Conservation (phyloP, 345 rosid species). For the Populus euphratica region DNA sequence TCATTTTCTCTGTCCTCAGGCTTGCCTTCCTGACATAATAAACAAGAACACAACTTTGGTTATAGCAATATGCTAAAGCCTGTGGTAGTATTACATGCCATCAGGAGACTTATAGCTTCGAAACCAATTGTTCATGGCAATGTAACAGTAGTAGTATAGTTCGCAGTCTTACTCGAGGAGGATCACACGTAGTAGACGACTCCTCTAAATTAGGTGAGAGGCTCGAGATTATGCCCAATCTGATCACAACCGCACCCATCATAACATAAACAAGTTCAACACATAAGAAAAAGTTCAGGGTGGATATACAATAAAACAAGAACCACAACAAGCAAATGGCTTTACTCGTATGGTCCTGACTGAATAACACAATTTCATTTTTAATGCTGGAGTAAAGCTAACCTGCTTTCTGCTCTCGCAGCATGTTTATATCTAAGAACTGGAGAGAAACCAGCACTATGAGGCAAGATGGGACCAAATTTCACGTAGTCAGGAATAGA, state of each 20-base stretch:
- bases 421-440: slow-evolving; percentile 29
- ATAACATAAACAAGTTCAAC: background rate
- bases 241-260: slow-evolving; percentile 25
- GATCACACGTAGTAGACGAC: slow-evolving; percentile 21
- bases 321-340: background rate
- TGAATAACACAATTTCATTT: background rate
- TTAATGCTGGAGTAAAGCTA: slow-evolving; percentile 6
- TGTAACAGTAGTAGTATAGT: background rate
- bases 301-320: background rate
- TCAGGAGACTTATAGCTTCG: background rate
- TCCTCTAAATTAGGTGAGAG: slow-evolving; percentile 28
- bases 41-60: slow-evolving; percentile 4
- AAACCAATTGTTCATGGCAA: background rate
- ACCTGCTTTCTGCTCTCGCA: slow-evolving; percentile 39
- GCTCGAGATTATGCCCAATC: slow-evolving; percentile 27
- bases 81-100: background rate
- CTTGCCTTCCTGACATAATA: slow-evolving; percentile 29
- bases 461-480: slow-evolving; percentile 59
- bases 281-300: background rate
- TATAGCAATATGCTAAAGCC: slow-evolving; percentile 2
- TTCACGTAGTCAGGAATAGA: slow-evolving; percentile 57
- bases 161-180: slow-evolving; percentile 36
- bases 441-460: slow-evolving; percentile 47
- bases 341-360: background rate
- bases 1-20: slow-evolving; percentile 30